Percentiles rank a stretch among this genome's conserved stretches.
Conservation (phyloP, 768 basidiomycete genomes). For the Amanita pseudoporphyria region DNA sequence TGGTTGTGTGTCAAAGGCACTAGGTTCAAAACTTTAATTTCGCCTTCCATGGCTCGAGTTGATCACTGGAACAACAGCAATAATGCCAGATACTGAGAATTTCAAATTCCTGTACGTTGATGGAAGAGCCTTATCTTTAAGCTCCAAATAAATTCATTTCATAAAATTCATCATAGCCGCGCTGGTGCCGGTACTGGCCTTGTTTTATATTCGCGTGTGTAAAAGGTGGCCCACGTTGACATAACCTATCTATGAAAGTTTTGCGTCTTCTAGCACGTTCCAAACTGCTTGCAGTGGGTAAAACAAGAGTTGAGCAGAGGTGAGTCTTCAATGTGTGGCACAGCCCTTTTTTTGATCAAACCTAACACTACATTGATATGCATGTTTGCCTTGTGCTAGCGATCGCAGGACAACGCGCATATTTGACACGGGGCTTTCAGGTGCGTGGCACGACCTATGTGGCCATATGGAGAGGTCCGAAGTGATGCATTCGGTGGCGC, state of each 20-base stretch:
- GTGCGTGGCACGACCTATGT: neutral
- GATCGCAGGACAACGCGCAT: neutral
- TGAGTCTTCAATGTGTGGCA: neutral
- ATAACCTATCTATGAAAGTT: neutral
- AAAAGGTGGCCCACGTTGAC: neutral
- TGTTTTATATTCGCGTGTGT: neutral
- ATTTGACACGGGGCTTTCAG: neutral
- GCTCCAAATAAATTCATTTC: neutral
- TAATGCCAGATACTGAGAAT: neutral
- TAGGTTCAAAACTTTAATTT: neutral
- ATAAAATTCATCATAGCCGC: neutral
- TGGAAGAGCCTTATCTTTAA: neutral
- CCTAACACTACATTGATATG: neutral
- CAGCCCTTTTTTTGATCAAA: neutral
- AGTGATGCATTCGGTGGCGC: neutral
- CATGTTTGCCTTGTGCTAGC: neutral
- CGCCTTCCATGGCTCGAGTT: neutral
- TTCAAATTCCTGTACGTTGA: neutral
- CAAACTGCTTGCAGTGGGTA: too few relatives aligned
- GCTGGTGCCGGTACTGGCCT: neutral
- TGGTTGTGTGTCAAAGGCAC: neutral
- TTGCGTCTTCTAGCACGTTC: neutral
- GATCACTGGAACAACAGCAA: neutral
- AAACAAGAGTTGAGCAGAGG: too few relatives aligned
- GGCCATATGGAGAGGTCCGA: neutral